These are phyloP conservation scores for Aspergillus sp. DNA, from an alignment of 2,329 filamentous ascomycete species.

Conservation along the genomic window DNA sequence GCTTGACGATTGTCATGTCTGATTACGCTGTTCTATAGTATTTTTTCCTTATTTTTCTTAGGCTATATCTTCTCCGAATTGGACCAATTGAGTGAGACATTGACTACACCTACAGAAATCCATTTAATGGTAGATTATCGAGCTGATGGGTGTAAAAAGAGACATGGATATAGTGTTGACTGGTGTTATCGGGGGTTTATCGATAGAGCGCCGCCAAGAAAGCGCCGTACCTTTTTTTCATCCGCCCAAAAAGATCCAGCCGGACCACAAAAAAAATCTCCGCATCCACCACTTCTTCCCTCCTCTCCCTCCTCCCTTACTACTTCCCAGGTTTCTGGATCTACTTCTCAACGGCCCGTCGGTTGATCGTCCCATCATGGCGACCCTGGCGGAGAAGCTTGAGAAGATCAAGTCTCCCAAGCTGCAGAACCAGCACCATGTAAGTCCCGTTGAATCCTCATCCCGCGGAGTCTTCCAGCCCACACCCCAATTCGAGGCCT, in stretches of 20 bases:
- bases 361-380: conserved; percentile 45
- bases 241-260: conserved; percentile 24
- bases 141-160: neutral
- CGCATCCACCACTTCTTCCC: conserved; percentile 30
- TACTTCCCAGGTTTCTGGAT: conserved; percentile 15
- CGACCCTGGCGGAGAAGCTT: conserved; percentile 82
- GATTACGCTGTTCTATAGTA: conserved; percentile 20
- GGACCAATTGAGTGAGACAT: neutral
- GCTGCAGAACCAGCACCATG: conserved; percentile 92
- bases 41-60: conserved; percentile 7
- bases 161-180: neutral
- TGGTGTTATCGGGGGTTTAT: conserved; percentile 19
- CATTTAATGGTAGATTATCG: neutral
- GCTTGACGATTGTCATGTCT: conserved; percentile 25
- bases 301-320: conserved; percentile 27
- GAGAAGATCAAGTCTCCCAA: conserved; percentile 97
- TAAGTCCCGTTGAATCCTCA: conserved; percentile 45
- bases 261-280: conserved; percentile 30
- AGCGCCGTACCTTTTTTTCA: conserved; percentile 36
- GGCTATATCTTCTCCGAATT: neutral
- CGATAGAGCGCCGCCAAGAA: conserved; percentile 24
- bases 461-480: conserved; percentile 7
- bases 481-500: conserved; percentile 7
- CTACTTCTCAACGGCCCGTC: conserved; percentile 29
- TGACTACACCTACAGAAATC: neutral